Conservation (phyloP, 805 yeast genomes). For the Nakazawaea laoshanensis region DNA sequence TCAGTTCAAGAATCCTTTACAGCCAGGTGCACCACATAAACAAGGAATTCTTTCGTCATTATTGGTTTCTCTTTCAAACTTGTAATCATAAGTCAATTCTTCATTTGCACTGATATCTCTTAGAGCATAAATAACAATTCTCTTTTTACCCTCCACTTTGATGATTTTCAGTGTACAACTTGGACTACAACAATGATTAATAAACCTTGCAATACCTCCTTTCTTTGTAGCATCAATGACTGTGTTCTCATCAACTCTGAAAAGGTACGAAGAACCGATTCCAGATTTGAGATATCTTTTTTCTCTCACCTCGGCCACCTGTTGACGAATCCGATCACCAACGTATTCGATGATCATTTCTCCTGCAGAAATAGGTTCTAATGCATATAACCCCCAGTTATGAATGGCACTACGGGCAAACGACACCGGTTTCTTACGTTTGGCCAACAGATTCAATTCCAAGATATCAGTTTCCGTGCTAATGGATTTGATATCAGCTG, state of each 20-base stretch:
- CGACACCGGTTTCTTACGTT: slow-evolving; percentile 89
- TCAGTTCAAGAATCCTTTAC: slow-evolving; percentile 85
- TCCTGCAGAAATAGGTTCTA: slow-evolving; percentile 89
- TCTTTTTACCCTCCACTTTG: slow-evolving; percentile 85
- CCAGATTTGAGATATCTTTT: slow-evolving; percentile 80
- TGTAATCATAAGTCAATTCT: slow-evolving; percentile 93
- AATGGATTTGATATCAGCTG: slow-evolving; percentile 78
- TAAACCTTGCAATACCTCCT: slow-evolving; percentile 95
- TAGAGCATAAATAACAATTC: slow-evolving; percentile 91
- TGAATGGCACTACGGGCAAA: slow-evolving; percentile 96
- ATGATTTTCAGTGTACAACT: slow-evolving; percentile 96
- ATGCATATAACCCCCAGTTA: slow-evolving; percentile 95
- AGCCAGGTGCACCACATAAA: slow-evolving; percentile 90
- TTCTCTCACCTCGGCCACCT: slow-evolving; percentile 89
- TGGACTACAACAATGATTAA: slow-evolving; percentile 96
- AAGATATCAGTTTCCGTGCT: slow-evolving; percentile 78
- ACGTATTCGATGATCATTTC: slow-evolving; percentile 98
- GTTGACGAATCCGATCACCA: slow-evolving; percentile 90
- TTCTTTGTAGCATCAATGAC: slow-evolving; percentile 96
- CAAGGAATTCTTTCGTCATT: slow-evolving; percentile 86
- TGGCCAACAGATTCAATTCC: slow-evolving; percentile 78
- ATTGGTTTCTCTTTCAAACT: slow-evolving; percentile 85
- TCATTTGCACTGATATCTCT: slow-evolving; percentile 83
- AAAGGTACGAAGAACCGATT: slow-evolving; percentile 89
- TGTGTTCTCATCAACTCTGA: slow-evolving; percentile 87